Percentiles rank a stretch among this genome's conserved stretches.
These are phyloP conservation scores for Trypanosoma conorhini DNA, from an alignment of 208 protist genomes.

Conservation along the genomic window DNA sequence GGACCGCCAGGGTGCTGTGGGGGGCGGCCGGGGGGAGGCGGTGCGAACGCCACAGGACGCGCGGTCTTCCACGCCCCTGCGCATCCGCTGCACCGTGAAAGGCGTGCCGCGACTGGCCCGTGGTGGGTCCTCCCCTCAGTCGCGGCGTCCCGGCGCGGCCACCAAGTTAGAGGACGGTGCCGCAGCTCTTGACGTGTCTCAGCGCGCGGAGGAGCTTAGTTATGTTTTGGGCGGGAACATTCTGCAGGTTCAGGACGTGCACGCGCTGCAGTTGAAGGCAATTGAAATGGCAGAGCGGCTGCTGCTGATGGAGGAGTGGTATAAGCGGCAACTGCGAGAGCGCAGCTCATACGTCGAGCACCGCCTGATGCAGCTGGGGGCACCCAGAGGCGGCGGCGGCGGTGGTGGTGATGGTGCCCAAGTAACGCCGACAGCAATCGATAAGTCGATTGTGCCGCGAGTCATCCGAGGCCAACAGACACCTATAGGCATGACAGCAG, in stretches of 20 bases:
- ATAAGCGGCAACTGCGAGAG: constrained; percentile 52
- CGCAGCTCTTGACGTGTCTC: constrained; percentile 28
- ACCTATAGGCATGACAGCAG: not conserved
- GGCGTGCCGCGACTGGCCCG: constrained; percentile 6
- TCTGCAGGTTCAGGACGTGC: constrained; percentile 50
- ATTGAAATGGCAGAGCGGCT: constrained; percentile 69
- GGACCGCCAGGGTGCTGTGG: constrained; percentile 5
- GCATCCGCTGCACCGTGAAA: constrained; percentile 7
- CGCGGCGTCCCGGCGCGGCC: not conserved
- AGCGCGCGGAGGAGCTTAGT: constrained; percentile 52
- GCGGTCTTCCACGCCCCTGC: constrained; percentile 25
- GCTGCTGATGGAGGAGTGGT: constrained; percentile 44
- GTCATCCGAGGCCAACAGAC: constrained; percentile 5
- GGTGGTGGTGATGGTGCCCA: constrained; percentile 21
- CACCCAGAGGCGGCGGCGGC: not conserved
- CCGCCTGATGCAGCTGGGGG: constrained; percentile 42
- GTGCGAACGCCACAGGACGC: constrained; percentile 8
- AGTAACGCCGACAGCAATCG: not conserved
- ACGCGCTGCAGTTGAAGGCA: constrained; percentile 49
- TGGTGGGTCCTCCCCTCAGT: constrained; percentile 16
- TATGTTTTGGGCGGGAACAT: constrained; percentile 58
- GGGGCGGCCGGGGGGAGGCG: constrained; percentile 4
- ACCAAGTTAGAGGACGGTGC: constrained; percentile 15
- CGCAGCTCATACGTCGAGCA: constrained; percentile 46
- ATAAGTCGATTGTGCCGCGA: constrained; percentile 10